These are phyloP conservation scores for Thozetella sp. DNA, from an alignment of 495 filamentous ascomycete genomes.

Conservation along the genomic window DNA sequence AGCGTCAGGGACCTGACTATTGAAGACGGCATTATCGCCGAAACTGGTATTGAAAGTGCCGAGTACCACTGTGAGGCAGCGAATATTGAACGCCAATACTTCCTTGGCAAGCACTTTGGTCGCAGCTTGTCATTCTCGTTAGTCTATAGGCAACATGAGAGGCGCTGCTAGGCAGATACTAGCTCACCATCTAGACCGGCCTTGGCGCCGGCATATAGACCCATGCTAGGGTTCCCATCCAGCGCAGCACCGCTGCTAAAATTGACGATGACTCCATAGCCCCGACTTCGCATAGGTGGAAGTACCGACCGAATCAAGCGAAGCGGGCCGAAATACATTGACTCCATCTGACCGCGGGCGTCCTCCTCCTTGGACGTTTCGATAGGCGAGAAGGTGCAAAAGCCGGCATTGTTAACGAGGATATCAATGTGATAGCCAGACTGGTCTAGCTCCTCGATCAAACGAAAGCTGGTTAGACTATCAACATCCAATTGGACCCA, in stretches of 20 bases:
- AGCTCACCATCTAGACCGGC: not conserved
- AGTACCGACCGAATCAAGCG: slow-evolving; percentile 43
- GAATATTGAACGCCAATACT: no score
- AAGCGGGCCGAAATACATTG: slow-evolving; percentile 50
- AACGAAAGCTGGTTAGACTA: slow-evolving; percentile 14
- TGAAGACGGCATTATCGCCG: no score
- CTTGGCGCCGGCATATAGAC: not conserved
- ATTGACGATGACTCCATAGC: slow-evolving; percentile 43
- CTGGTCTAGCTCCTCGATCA: slow-evolving; percentile 15
- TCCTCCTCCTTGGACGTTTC: slow-evolving; percentile 35
- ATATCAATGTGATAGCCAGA: slow-evolving; percentile 46
- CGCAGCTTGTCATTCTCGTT: no score
- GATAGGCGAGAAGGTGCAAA: slow-evolving; percentile 34
- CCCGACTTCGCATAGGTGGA: slow-evolving; percentile 45
- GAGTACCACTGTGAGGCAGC: no score
- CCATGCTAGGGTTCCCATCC: slow-evolving; percentile 9
- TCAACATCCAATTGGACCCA: slow-evolving; percentile 44
- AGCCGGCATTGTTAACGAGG: slow-evolving; percentile 61
- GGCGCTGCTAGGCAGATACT: no score
- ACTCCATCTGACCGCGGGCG: slow-evolving; percentile 40
- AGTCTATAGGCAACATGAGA: no score
- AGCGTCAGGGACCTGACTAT: not conserved
- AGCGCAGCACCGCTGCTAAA: not conserved
- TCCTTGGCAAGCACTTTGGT: no score
- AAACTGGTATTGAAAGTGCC: no score